Base-by-base conservation (phyloP, 1,139 yeast species). In the Yamadazyma siamensis region DNA sequence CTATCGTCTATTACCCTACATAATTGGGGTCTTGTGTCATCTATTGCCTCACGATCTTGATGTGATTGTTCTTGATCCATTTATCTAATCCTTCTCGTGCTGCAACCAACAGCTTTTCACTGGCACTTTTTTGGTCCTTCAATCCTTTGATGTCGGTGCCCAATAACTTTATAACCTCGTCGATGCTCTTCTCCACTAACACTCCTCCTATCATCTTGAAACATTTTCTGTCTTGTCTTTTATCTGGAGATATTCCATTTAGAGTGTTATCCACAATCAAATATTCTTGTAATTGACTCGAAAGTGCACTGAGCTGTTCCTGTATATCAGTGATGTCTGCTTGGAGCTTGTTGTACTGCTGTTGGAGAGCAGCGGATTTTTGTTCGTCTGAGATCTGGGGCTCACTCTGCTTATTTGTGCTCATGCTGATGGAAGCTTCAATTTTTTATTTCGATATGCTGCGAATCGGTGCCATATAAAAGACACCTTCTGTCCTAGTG, bases 131-230 rank as follows among this genome's bases (percentile, higher is more conserved):
- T 11, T 80, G 69, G 9, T 56, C 55, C n/a, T 52, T 47, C 36
- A 71, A 60, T 50, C 52, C 55, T 71, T 38, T 61, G 54, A 43
- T 67, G 56, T 88, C 94, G 15, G 72, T 67, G 36, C 73, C 68
- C 34, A 94, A 63, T 9, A 84, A 71, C 27, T 83, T 83, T 12
- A 73, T 60, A 6, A 89, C 94, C 28, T 86, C 88, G 21, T 72
- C 80, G 3, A 88, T 91, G 5, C 78, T 71, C 44, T 85, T 82
- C 50, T 89, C 94, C 15, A 89, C 85, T 28, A 94, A 67, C 1
- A 91, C 95, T 4, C 95, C 95, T 11, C 96, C 96, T 24, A 91
- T 75, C 96, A 91, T 87, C 52, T 95, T 78, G 61, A 80, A 89
- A 50, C 97, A 88, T 49, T 80, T 81, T 38, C 98, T 74, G 26